Conservation (phyloP, 371 early-diverging fungal species). For the Choanephora cucurbitarum region DNA sequence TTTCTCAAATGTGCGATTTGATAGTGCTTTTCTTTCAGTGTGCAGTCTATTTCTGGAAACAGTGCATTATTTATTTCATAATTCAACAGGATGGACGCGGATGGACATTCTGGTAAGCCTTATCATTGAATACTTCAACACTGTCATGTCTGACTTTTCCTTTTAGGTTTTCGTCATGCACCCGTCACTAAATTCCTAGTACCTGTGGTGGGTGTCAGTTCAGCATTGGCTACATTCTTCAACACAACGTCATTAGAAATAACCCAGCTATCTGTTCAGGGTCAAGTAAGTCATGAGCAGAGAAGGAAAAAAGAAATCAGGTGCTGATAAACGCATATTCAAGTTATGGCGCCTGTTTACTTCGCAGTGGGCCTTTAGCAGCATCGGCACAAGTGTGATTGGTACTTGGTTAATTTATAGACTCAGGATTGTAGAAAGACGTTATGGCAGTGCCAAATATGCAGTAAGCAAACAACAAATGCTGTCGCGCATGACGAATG, state of each 20-base stretch:
- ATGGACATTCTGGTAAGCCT: conserved; percentile 28
- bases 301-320: too few species aligned
- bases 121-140: too few species aligned
- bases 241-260: conserved; percentile 46
- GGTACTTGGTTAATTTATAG: conserved; percentile 66
- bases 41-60: too few species aligned
- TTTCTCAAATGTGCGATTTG: too few species aligned
- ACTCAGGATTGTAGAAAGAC: conserved; percentile 66
- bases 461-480: conserved; percentile 32
- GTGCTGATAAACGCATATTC: too few species aligned
- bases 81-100: conserved; percentile 15
- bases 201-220: conserved; percentile 58
- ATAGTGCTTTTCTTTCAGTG: too few species aligned
- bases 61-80: background rate
- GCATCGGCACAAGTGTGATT: conserved; percentile 59
- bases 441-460: conserved; percentile 69
- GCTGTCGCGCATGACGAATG: too few species aligned
- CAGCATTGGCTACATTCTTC: conserved; percentile 53
- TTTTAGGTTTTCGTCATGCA: conserved; percentile 69
- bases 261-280: conserved; percentile 55
- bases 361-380: conserved; percentile 57
- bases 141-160: too few species aligned
- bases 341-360: conserved; percentile 62
- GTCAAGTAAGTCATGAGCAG: conserved; percentile 63
- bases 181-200: conserved; percentile 68